Evolutionary conservation across 768 basidiomycete genomes (phyloP).

Genomic region (Mycena albidolilacea): DNA sequence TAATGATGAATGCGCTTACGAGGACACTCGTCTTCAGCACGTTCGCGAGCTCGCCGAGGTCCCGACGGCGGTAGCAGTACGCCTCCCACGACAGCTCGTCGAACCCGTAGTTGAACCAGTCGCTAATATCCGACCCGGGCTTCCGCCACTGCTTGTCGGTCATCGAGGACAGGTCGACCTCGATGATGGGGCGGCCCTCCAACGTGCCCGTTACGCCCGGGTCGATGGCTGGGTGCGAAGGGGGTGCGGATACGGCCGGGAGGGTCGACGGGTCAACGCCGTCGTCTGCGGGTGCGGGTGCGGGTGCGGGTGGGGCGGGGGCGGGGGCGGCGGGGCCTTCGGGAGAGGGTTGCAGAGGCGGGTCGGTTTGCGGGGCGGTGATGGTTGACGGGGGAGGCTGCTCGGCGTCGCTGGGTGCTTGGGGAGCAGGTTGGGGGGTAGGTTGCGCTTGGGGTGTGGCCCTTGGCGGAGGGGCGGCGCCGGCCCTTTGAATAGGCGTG

Average conservation of each 20-base stretch:
- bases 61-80: conserved; percentile 88
- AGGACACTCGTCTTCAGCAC: conserved; percentile 88
- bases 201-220: conserved; percentile 74
- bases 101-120: conserved; percentile 99
- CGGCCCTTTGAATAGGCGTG: conserved; percentile 78
- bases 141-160: conserved; percentile 92
- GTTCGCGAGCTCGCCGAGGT: conserved; percentile 83
- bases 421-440: conserved; percentile 21
- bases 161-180: conserved; percentile 83
- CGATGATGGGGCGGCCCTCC: conserved; percentile 85
- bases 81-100: conserved; percentile 97
- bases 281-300: conserved; percentile 53
- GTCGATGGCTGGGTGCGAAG: conserved; percentile 86
- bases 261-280: conserved; percentile 76
- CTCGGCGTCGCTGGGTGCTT: conserved; percentile 13
- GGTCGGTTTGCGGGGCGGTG: conserved; percentile 24
- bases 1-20: conserved; percentile 60
- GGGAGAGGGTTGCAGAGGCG: conserved; percentile 26
- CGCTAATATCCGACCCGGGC: conserved; percentile 93
- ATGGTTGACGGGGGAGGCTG: conserved; percentile 36
- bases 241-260: conserved; percentile 78
- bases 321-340: background rate
- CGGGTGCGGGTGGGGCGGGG: conserved; percentile 20
- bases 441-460: conserved; percentile 34
- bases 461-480: conserved; percentile 45